phyloP scores from a whole-genome alignment of 768 basidiomycete genomes.

The Boletus tylopilopsis region DNA sequence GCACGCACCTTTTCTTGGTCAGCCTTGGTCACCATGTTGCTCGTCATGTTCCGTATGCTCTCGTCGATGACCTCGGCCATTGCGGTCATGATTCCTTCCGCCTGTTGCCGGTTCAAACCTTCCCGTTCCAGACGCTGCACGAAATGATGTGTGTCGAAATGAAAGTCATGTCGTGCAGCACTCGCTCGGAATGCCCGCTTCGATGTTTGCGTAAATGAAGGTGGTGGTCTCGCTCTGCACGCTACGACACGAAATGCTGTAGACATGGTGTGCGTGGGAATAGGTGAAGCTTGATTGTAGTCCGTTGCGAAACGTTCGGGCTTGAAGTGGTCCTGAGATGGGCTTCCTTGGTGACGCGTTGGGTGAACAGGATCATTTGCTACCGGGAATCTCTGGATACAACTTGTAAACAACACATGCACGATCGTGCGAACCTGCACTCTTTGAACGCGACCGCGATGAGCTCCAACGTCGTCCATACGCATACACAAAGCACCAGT shows the following conservation, averaged over 20 bases:
- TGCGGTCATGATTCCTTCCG: slow-evolving; percentile 95
- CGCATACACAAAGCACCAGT: slow-evolving; percentile 47
- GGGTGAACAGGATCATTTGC: no score
- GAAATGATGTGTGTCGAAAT: slow-evolving; percentile 96
- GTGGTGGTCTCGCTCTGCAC: not conserved
- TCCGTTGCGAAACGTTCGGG: no score
- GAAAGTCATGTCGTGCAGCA: slow-evolving; percentile 46
- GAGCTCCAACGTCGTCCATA: slow-evolving; percentile 31
- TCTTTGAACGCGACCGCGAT: slow-evolving; percentile 8
- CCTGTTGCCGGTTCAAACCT: slow-evolving; percentile 86
- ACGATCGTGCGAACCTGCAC: slow-evolving; percentile 8
- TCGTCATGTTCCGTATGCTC: slow-evolving; percentile 92
- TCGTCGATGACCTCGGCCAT: slow-evolving; percentile 98
- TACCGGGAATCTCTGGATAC: no score
- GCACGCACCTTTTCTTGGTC: slow-evolving; percentile 88
- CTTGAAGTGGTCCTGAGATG: no score
- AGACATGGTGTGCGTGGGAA: slow-evolving; percentile 25
- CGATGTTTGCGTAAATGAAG: not conserved
- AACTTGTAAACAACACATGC: no score
- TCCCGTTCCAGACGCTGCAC: slow-evolving; percentile 87
- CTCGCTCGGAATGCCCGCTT: slow-evolving; percentile 30
- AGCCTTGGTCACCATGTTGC: slow-evolving; percentile 92
- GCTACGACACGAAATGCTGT: slow-evolving; percentile 2
- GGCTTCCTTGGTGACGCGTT: no score
- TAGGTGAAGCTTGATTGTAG: no score